A percentile compares a stretch with the other conserved stretches of the same genome.
phyloP scores from a whole-genome alignment of 2,329 filamentous ascomycete species.

The Fusarium clavum region DNA sequence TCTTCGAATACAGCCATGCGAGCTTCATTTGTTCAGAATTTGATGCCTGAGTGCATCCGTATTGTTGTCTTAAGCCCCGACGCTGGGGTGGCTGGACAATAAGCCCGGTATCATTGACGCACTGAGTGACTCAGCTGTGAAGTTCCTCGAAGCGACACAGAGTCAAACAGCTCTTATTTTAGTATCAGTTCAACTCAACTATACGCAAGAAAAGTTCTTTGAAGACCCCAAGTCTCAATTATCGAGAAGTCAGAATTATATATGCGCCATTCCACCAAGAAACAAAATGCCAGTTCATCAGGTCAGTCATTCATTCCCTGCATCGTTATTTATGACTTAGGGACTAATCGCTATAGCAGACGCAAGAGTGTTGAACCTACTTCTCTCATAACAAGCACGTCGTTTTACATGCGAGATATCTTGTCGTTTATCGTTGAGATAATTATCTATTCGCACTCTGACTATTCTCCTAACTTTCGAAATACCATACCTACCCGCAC shows the following conservation, averaged over 20 bases:
- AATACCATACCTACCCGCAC: neutral
- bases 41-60: conserved; percentile 40
- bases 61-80: conserved; percentile 61
- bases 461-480: neutral
- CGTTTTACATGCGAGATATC: conserved; percentile 1
- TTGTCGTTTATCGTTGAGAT: conserved; percentile 4
- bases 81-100: conserved; percentile 61
- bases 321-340: conserved; percentile 15
- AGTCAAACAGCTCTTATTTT: conserved; percentile 29
- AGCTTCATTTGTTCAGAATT: neutral
- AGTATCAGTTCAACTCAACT: conserved; percentile 1
- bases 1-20: conserved; percentile 40
- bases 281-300: conserved; percentile 37
- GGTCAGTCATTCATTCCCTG: conserved; percentile 14
- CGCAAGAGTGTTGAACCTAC: conserved; percentile 7
- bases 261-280: neutral
- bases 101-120: conserved; percentile 46
- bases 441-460: conserved; percentile 1
- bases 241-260: neutral
- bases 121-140: conserved; percentile 40
- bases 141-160: conserved; percentile 39
- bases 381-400: conserved; percentile 16
- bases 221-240: neutral
- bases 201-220: neutral
- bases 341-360: neutral